Base-by-base conservation (phyloP, 805 yeast species). In the Ogataea glucozyma region DNA sequence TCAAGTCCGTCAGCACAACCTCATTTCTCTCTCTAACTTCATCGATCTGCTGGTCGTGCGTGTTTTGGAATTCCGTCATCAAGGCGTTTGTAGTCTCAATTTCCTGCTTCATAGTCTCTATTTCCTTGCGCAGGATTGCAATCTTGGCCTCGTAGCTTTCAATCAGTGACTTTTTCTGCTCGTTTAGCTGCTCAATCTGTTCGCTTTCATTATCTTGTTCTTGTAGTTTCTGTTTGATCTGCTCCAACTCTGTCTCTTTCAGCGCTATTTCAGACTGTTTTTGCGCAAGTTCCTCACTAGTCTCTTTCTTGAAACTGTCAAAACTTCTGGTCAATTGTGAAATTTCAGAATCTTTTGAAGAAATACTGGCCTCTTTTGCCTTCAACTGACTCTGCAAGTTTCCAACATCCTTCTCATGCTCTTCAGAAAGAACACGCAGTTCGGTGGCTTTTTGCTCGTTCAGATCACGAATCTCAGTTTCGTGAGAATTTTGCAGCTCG, bases 1-100 rank as follows among this genome's bases (percentile, higher is more conserved):
- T 21, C 36, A 32, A 21, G 20, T 32, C 36, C 6, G 24, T 22
- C 6, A 32, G 10, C 11, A 32, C 36, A 19, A 16, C 36, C 8
- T 34, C 39, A 7, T 26, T 40, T 4, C 27, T 12, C 29, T 45
- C 32, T 6, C 38, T 32, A 10, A 43, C 16, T 16, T 40, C 41
- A 27, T 43, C 42, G 1, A 49, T 24, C 21, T 49, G 53, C 41
- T 49, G 38, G 27, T 47, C 53, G 27, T 51, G 53, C 11, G 51
- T 47, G n/a, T 31, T 6, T 19, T 51, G 51, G 45, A 45, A 48
- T 2, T 51, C 53, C 20, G 40, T 31, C 48, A 48, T 42, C 47
- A 47, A 42, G 20, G 31, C 12, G 32, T 48, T 47, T 19, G 50
- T 39, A 11, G 43, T 38, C 29, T 47, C 52, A 19, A 49, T 34